Evolutionary conservation across 2,329 filamentous ascomycete species (phyloP).

Genomic region (Pseudogymnoascus sp.): DNA sequence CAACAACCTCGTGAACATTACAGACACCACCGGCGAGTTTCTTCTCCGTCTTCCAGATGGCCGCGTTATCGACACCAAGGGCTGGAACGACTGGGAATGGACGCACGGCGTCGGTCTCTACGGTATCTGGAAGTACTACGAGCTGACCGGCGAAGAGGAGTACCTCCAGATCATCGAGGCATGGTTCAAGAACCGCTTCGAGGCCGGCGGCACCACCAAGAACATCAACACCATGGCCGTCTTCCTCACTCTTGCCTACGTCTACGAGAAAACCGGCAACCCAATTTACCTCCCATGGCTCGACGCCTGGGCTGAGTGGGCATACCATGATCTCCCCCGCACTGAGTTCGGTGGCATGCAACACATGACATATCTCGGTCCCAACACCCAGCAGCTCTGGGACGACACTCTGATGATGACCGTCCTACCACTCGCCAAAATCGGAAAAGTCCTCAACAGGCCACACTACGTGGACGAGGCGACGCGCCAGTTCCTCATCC

Average conservation of each 20-base stretch:
- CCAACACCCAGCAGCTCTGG: conserved; percentile 72
- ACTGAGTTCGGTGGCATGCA: conserved; percentile 56
- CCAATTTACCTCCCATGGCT: conserved; percentile 68
- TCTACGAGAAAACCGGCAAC: conserved; percentile 71
- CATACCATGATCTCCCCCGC: conserved; percentile 67
- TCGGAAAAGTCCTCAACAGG: conserved; percentile 62
- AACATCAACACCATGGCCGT: conserved; percentile 83
- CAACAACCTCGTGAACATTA: conserved; percentile 69
- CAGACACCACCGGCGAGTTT: conserved; percentile 68
- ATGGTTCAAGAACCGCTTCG: conserved; percentile 55
- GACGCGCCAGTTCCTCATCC: conserved; percentile 69
- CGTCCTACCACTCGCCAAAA: conserved; percentile 73
- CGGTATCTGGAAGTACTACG: conserved; percentile 77
- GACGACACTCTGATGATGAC: conserved; percentile 89
- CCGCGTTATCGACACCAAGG: conserved; percentile 75
- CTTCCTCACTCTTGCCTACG: conserved; percentile 66
- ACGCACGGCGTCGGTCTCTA: conserved; percentile 76
- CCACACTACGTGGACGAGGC: conserved; percentile 72
- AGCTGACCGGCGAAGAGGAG: conserved; percentile 56
- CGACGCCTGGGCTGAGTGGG: conserved; percentile 77
- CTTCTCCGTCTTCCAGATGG: conserved; percentile 65
- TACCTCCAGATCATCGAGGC: conserved; percentile 62
- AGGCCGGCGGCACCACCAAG: conserved; percentile 57
- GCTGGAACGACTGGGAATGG: conserved; percentile 80
- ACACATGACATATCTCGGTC: conserved; percentile 45